Conservation (phyloP, 2,329 filamentous ascomycete species). For the Colletotrichum siamense region DNA sequence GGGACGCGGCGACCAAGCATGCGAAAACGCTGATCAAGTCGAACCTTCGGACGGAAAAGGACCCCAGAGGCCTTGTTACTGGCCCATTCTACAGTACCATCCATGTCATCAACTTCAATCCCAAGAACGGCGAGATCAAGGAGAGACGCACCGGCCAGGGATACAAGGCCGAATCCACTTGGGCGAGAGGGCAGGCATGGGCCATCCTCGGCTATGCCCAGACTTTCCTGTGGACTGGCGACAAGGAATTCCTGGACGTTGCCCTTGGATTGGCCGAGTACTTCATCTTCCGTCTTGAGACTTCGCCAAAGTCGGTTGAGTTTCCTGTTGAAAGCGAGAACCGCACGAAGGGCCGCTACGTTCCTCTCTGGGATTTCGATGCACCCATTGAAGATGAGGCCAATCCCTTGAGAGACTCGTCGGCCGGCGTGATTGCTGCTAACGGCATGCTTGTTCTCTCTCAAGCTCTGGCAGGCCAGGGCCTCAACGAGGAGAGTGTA, state of each 20-base stretch:
- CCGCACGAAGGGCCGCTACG: constrained; percentile 27
- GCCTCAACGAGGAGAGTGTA: constrained; percentile 11
- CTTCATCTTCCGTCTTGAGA: constrained; percentile 48
- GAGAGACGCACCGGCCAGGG: constrained; percentile 54
- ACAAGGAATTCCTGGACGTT: constrained; percentile 46
- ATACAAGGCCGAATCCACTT: constrained; percentile 49
- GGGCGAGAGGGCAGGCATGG: constrained; percentile 60
- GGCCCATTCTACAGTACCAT: constrained; percentile 37
- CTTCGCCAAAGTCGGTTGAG: constrained; percentile 34
- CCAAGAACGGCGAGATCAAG: constrained; percentile 45
- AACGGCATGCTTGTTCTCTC: constrained; percentile 46
- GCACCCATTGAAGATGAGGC: constrained; percentile 41
- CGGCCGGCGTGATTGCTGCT: constrained; percentile 44
- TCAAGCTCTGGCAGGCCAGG: constrained; percentile 31
- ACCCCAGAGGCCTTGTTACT: neutral
- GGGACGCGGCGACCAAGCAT: constrained; percentile 38
- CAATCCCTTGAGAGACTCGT: constrained; percentile 38
- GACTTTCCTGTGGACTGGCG: constrained; percentile 53
- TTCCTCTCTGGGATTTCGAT: constrained; percentile 52
- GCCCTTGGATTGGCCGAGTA: constrained; percentile 53
- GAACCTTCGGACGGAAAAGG: constrained; percentile 42
- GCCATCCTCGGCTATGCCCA: constrained; percentile 55
- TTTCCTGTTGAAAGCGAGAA: constrained; percentile 23
- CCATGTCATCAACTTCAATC: constrained; percentile 57
- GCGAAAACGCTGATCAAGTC: constrained; percentile 44